phyloP scores from a whole-genome alignment of 176 grass and related monocot species.

The Oryza nivara region DNA sequence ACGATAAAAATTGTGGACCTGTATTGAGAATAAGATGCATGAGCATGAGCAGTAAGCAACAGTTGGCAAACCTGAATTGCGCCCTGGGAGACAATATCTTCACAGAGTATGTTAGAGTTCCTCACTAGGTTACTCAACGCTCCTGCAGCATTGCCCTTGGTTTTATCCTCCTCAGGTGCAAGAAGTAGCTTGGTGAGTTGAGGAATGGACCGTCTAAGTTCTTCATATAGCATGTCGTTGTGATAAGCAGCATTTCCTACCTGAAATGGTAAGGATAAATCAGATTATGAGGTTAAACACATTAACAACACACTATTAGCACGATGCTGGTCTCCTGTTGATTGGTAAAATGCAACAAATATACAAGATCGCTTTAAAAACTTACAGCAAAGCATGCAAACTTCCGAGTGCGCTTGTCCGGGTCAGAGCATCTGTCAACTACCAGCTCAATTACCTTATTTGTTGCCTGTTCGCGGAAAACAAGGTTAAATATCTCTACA shows the following conservation, averaged over 20 bases:
- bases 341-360: background rate
- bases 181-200: constrained; percentile 78
- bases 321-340: background rate
- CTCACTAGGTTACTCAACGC: constrained; percentile 87
- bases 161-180: constrained; percentile 91
- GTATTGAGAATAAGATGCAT: background rate
- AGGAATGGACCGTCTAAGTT: constrained; percentile 75
- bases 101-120: constrained; percentile 71
- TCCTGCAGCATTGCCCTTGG: constrained; percentile 91
- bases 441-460: constrained; percentile 77
- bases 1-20: background rate
- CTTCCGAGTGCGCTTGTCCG: constrained; percentile 87
- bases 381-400: constrained; percentile 99
- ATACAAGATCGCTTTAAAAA: constrained; percentile 9
- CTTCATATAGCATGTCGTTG: constrained; percentile 88
- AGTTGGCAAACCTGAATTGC: constrained; percentile 64
- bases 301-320: background rate
- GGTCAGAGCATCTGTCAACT: constrained; percentile 89
- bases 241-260: constrained; percentile 98
- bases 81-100: constrained; percentile 72
- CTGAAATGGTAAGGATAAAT: constrained; percentile 41
- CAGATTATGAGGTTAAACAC: background rate
- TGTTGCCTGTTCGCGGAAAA: constrained; percentile 55
- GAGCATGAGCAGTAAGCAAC: constrained; percentile 19
- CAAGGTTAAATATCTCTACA: constrained; percentile 28